A percentile compares a stretch with the other conserved stretches of the same genome.
phyloP scores from a whole-genome alignment of 148 eudicot genomes.

The Cornus suecica region DNA sequence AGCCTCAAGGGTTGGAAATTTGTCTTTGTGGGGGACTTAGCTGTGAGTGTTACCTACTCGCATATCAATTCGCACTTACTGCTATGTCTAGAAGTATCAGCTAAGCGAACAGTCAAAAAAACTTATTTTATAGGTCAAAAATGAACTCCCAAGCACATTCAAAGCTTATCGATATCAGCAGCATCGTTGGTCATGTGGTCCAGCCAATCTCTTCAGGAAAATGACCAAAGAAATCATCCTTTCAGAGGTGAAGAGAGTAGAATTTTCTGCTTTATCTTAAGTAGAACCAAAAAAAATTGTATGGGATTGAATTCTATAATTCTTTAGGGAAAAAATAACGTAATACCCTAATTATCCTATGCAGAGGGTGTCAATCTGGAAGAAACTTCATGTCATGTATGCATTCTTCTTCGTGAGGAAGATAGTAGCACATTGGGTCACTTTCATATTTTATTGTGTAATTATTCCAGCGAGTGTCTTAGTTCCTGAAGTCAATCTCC shows the following conservation, averaged over 20 bases:
- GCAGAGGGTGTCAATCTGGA: slow-evolving; percentile 43
- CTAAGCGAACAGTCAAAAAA: neutral
- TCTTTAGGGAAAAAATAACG: neutral
- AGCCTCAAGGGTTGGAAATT: slow-evolving; percentile 50
- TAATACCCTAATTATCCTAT: slow-evolving; percentile 3
- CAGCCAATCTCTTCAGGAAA: slow-evolving; percentile 48
- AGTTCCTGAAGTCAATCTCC: slow-evolving; percentile 45
- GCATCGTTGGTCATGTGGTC: slow-evolving; percentile 58
- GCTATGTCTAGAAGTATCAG: neutral
- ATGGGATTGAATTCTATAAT: neutral
- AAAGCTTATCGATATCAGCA: slow-evolving; percentile 47
- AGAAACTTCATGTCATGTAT: slow-evolving; percentile 42
- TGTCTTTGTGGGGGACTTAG: slow-evolving; percentile 37
- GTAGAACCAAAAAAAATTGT: neutral
- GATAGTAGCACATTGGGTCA: slow-evolving; percentile 47
- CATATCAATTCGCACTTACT: neutral
- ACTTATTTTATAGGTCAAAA: slow-evolving; percentile 32
- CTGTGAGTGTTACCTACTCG: slow-evolving; percentile 19
- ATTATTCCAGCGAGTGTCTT: slow-evolving; percentile 37
- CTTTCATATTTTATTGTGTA: slow-evolving; percentile 48
- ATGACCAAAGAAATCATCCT: slow-evolving; percentile 39
- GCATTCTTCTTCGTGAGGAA: slow-evolving; percentile 49
- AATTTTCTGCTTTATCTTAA: no score
- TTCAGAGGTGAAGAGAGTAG: slow-evolving; percentile 25
- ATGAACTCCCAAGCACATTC: slow-evolving; percentile 50